These are phyloP conservation scores for Podospora anserina DNA, from an alignment of 495 filamentous ascomycete genomes.

Conservation along the genomic window DNA sequence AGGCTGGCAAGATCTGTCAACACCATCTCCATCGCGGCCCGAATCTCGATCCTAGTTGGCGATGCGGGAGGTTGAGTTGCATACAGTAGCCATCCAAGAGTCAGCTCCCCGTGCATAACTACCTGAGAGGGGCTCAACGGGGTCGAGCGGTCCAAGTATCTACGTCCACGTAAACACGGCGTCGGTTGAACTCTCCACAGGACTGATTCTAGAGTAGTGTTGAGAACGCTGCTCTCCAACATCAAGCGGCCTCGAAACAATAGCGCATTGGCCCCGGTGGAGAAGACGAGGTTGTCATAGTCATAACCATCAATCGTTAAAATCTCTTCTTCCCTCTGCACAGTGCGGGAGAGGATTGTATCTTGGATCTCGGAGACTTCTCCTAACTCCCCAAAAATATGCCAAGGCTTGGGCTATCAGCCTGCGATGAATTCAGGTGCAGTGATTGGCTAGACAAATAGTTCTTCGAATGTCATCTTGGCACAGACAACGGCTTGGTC, in stretches of 20 bases:
- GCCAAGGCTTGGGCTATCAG: background rate
- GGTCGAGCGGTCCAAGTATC: background rate
- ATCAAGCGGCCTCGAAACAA: background rate
- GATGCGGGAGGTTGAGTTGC: background rate
- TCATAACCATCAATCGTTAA: background rate
- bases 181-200: background rate
- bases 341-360: background rate
- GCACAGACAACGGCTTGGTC: background rate
- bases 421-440: background rate
- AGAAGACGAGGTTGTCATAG: background rate
- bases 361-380: background rate
- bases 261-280: background rate
- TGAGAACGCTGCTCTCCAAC: background rate
- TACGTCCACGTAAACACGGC: background rate
- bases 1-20: background rate
- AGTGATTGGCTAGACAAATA: background rate
- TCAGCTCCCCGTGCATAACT: background rate
- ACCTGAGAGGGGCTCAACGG: background rate
- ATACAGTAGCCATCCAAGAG: background rate
- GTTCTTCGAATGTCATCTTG: background rate
- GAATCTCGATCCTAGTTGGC: conserved; percentile 2
- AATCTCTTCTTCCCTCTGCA: background rate
- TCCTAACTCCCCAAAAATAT: background rate
- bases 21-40: background rate
- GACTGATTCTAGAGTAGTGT: background rate